A percentile compares a stretch with the other conserved stretches of the same genome.
These are phyloP conservation scores for Starmerella vitae DNA, from an alignment of 805 yeast genomes.

Conservation along the genomic window DNA sequence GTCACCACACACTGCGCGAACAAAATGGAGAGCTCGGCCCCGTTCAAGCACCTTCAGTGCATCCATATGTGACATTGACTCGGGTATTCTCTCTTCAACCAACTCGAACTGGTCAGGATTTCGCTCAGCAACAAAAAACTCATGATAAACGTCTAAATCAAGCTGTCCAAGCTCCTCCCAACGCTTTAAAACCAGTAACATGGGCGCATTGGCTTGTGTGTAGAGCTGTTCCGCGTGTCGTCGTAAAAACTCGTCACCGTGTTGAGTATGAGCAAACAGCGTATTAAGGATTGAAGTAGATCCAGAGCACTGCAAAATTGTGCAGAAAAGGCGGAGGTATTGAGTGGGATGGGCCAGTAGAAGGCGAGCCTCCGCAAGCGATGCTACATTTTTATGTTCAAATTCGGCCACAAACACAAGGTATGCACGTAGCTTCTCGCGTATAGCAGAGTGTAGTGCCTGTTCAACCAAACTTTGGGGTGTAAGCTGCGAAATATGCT, in stretches of 20 bases:
- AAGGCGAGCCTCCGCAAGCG: neutral
- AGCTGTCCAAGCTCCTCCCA: slow-evolving; percentile 66
- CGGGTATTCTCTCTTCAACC: slow-evolving; percentile 28
- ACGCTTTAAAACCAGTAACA: slow-evolving; percentile 40
- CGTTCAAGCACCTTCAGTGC: slow-evolving; percentile 31
- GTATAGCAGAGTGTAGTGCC: slow-evolving; percentile 43
- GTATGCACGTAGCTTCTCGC: slow-evolving; percentile 33
- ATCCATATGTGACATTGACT: slow-evolving; percentile 25
- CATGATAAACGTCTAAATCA: slow-evolving; percentile 35
- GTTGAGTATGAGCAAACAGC: slow-evolving; percentile 37
- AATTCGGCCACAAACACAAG: slow-evolving; percentile 33
- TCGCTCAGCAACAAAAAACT: slow-evolving; percentile 41
- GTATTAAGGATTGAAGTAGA: slow-evolving; percentile 37
- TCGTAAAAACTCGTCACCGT: slow-evolving; percentile 50
- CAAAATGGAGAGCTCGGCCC: slow-evolving; percentile 58
- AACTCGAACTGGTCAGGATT: slow-evolving; percentile 22
- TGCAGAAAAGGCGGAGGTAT: slow-evolving; percentile 45
- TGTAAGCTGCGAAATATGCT: slow-evolving; percentile 25
- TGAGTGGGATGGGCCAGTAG: slow-evolving; percentile 39
- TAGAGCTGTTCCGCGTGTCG: slow-evolving; percentile 35
- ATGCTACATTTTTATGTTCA: slow-evolving; percentile 24
- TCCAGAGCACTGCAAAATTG: slow-evolving; percentile 29
- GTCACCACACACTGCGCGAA: slow-evolving; percentile 54
- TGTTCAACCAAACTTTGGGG: slow-evolving; percentile 39
- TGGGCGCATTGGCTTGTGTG: slow-evolving; percentile 40